Base-by-base conservation (phyloP, 768 basidiomycete genomes). In the Psilocybe subaeruginosa region DNA sequence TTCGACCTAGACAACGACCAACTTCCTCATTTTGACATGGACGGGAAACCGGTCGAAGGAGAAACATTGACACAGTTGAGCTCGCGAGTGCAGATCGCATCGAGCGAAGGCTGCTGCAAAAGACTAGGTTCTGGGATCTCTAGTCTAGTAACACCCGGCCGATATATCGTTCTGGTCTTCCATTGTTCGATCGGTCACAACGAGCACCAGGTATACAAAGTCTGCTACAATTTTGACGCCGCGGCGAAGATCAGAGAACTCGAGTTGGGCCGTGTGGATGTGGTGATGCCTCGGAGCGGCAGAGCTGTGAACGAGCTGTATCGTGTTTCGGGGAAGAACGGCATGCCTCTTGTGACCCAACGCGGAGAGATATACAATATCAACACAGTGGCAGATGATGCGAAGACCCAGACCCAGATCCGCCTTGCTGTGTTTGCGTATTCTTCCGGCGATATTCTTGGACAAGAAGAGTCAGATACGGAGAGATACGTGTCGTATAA, bases 181-280 rank as follows among this genome's bases (percentile, higher is more conserved):
- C 62, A 58, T 35, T 57, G 61, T 41, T 58, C 61, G 11, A 50
- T 59, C n/a, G 51, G 62, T 23, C 47, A 48, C 35, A 54, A 31
- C 14, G 62, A 63, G 33, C 57, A 63, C 62, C 57, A 47, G 12
- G 33, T 37, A n/a, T 63, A 63, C 53, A 63, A 63, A 27, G 62
- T 59, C 19, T 50, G 56, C 37, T 63, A 57, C 27, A 50, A 23
- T 7, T 59, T 59, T 54, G 53, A 63, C 12, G 46, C 48, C 19
- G 52, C 29, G 19, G 52, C 31, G 37, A 63, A 63, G 53, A 35
- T 58, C 29, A 50, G 61, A 39, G 51, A 54, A 16, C 30, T 63
- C 12, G 35, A 27, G 35, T 35, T 63, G 31, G 58, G 49, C 14
- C 37, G 43, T 27, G 46, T 47, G 57, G 45, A 54, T 9, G 52